Evolutionary conservation across 73 alveolate species (phyloP).

Genomic region (Effrenium voratum): DNA sequence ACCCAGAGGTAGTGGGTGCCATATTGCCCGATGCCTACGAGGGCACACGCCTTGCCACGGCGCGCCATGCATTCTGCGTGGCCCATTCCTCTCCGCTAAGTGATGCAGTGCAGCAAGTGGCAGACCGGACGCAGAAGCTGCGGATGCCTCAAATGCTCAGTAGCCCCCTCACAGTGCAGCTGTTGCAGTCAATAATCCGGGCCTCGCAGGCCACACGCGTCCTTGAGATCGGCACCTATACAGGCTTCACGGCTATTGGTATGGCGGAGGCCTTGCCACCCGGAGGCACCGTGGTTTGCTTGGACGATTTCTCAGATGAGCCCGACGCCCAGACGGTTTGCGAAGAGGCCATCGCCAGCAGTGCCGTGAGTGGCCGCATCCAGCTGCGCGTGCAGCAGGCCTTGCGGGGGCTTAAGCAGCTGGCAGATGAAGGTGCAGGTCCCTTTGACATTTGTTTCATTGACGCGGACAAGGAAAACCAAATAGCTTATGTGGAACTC

Average conservation of each 20-base stretch:
- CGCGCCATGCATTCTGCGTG: constrained; percentile 35
- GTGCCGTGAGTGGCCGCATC: constrained; percentile 3
- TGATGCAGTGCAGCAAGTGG: neutral
- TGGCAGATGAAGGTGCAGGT: neutral
- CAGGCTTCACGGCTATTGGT: constrained; percentile 54
- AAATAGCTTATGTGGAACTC: constrained; percentile 11
- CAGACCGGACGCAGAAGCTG: neutral
- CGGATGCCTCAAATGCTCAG: constrained; percentile 54
- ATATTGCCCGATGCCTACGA: constrained; percentile 25
- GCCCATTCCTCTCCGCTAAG: neutral
- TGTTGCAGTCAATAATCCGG: constrained; percentile 1
- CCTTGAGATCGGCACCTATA: constrained; percentile 40
- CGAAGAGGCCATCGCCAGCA: neutral
- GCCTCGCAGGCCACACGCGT: constrained; percentile 8
- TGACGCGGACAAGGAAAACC: constrained; percentile 50
- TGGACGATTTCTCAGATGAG: constrained; percentile 59
- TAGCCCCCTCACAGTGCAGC: constrained; percentile 32
- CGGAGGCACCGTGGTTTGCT: constrained; percentile 1
- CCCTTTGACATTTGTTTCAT: constrained; percentile 50
- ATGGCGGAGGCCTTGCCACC: constrained; percentile 17
- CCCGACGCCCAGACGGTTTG: neutral
- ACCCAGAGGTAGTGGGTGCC: constrained; percentile 30
- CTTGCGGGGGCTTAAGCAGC: neutral
- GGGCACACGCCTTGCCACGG: constrained; percentile 22
- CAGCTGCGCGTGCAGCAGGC: constrained; percentile 15